phyloP scores from a whole-genome alignment of 495 filamentous ascomycete genomes.

The Lasiosphaeria miniovina region DNA sequence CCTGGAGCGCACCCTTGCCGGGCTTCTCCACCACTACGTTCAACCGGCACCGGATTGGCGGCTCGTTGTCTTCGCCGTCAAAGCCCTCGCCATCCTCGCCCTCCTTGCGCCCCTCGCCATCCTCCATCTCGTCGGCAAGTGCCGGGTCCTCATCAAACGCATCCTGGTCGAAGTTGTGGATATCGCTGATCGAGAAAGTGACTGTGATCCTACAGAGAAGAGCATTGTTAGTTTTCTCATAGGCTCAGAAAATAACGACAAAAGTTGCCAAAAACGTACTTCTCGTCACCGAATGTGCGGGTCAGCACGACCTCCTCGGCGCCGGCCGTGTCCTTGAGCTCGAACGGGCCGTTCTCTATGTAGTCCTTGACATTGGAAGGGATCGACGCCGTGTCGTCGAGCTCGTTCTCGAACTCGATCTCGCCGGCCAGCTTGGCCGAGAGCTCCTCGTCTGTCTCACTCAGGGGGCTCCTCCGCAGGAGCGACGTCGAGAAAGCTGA shows the following conservation, averaged over 20 bases:
- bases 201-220: conserved; percentile 67
- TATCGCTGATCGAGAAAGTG: conserved; percentile 88
- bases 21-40: conserved; percentile 86
- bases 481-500: conserved; percentile 73
- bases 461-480: conserved; percentile 43
- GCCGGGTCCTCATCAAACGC: conserved; percentile 52
- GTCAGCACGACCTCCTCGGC: conserved; percentile 83
- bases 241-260: too few species aligned
- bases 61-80: conserved; percentile 47
- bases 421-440: conserved; percentile 74
- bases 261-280: conserved; percentile 48
- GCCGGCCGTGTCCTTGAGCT: conserved; percentile 75
- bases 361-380: conserved; percentile 68
- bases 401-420: conserved; percentile 60
- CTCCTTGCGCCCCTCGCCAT: conserved; percentile 41
- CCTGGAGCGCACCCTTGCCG: conserved; percentile 70
- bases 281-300: conserved; percentile 83
- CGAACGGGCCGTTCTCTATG: conserved; percentile 64
- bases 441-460: conserved; percentile 68
- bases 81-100: conserved; percentile 53
- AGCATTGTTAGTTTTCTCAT: conserved; percentile 16
- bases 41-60: conserved; percentile 74
- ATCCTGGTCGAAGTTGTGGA: conserved; percentile 65
- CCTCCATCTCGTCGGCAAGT: conserved; percentile 64
- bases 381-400: conserved; percentile 56